Evolutionary conservation across 805 yeast species (phyloP).

Genomic region (Peterozyma toletana): DNA sequence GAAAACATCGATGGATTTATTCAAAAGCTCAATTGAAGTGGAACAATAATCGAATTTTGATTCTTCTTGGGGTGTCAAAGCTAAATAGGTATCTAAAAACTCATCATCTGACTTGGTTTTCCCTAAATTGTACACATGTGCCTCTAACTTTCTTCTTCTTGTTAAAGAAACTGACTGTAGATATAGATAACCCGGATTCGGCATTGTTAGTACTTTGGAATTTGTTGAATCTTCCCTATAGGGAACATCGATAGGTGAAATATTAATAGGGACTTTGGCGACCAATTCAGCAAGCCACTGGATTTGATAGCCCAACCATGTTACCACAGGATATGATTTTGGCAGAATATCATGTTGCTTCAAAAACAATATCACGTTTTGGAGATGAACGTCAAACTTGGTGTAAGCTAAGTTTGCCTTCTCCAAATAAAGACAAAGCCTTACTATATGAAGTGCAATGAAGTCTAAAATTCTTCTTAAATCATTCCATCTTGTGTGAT

Average conservation of each 20-base stretch:
- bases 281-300: slow-evolving; percentile 59
- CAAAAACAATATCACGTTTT: slow-evolving; percentile 35
- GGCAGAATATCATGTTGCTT: slow-evolving; percentile 19
- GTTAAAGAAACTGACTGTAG: slow-evolving; percentile 28
- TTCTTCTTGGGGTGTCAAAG: slow-evolving; percentile 18
- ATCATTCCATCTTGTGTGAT: slow-evolving; percentile 30
- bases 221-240: slow-evolving; percentile 18
- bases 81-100: slow-evolving; percentile 18
- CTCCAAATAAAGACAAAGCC: slow-evolving; percentile 51
- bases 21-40: slow-evolving; percentile 21
- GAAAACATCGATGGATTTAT: slow-evolving; percentile 28
- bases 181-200: slow-evolving; percentile 35
- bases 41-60: slow-evolving; percentile 12
- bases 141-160: slow-evolving; percentile 16
- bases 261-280: slow-evolving; percentile 33
- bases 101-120: slow-evolving; percentile 1
- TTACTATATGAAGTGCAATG: slow-evolving; percentile 53
- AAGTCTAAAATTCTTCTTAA: slow-evolving; percentile 49
- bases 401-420: slow-evolving; percentile 52
- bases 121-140: slow-evolving; percentile 1
- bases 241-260: slow-evolving; percentile 32
- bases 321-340: slow-evolving; percentile 20
- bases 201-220: slow-evolving; percentile 24
- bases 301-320: slow-evolving; percentile 61
- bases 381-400: slow-evolving; percentile 60